phyloP scores from a whole-genome alignment of 495 filamentous ascomycete genomes.

The Cetradonia linearis region DNA sequence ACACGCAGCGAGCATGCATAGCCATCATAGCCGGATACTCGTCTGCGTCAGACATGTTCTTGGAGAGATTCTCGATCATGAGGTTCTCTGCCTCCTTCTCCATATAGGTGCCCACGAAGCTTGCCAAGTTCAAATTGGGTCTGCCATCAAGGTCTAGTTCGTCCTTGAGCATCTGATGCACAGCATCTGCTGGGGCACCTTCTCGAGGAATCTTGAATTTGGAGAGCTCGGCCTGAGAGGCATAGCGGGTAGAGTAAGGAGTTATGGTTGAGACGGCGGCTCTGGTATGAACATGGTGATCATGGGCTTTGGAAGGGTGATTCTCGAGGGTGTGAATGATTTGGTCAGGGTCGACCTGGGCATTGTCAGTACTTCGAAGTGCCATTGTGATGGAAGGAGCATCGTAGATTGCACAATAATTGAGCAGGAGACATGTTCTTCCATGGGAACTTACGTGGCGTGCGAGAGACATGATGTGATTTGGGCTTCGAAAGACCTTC shows the following conservation, averaged over 20 bases:
- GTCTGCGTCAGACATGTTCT: conserved; percentile 61
- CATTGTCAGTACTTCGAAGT: not conserved
- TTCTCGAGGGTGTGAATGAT: conserved; percentile 46
- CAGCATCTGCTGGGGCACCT: conserved; percentile 52
- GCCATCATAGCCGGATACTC: conserved; percentile 68
- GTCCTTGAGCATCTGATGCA: conserved; percentile 61
- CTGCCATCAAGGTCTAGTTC: conserved; percentile 64
- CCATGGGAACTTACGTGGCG: conserved; percentile 30
- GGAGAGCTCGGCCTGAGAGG: conserved; percentile 49
- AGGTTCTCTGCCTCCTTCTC: conserved; percentile 54
- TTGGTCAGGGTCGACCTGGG: conserved; percentile 51
- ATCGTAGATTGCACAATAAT: not conserved
- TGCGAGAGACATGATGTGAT: conserved; percentile 32
- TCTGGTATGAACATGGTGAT: conserved; percentile 33
- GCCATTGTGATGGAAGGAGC: not conserved
- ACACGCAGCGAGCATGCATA: conserved; percentile 58
- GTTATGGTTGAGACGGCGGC: conserved; percentile 44
- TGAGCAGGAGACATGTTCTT: not conserved
- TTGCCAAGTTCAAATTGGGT: conserved; percentile 63
- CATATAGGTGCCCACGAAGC: conserved; percentile 66
- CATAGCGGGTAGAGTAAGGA: conserved; percentile 55
- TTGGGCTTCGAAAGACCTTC: not conserved
- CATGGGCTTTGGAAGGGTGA: conserved; percentile 32
- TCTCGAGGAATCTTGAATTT: conserved; percentile 56
- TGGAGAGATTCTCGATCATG: conserved; percentile 57